Evolutionary conservation across 768 basidiomycete species (phyloP).

Genomic region (Cystobasidium tubakii): DNA sequence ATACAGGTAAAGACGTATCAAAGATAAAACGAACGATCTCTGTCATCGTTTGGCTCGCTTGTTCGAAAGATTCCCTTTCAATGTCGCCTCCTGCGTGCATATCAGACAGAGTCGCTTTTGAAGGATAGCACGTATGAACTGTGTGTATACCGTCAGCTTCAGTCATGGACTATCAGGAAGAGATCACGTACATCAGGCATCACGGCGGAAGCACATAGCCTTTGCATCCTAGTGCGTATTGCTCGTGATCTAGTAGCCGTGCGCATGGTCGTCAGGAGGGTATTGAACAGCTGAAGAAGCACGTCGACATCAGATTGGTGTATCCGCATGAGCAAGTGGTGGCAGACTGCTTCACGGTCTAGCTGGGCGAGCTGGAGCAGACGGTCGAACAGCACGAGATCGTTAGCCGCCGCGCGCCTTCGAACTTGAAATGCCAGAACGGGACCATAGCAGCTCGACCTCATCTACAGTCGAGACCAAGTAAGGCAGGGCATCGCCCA

Average conservation of each 20-base stretch:
- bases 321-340: too few relatives aligned
- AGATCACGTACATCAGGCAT: conserved; percentile 16
- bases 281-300: background rate
- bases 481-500: conserved; percentile 3
- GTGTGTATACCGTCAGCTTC: too few relatives aligned
- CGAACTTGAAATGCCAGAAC: background rate
- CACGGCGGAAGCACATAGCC: conserved; percentile 18
- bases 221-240: conserved; percentile 7
- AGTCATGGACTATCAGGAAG: too few relatives aligned
- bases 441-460: background rate
- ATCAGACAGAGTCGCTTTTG: background rate
- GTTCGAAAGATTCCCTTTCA: background rate
- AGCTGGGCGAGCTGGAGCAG: conserved; percentile 10
- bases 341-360: background rate
- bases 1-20: conserved; percentile 1
- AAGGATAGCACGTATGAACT: conserved; percentile 23
- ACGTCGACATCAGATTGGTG: background rate
- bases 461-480: background rate
- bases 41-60: background rate
- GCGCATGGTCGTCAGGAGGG: conserved; percentile 10
- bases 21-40: background rate
- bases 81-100: background rate
- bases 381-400: conserved; percentile 20
- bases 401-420: background rate
- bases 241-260: conserved; percentile 29